Evolutionary conservation across 148 eudicot species (phyloP), one percentile per base, ranked within the genome.

Genomic region (Camellia sinensis): DNA sequence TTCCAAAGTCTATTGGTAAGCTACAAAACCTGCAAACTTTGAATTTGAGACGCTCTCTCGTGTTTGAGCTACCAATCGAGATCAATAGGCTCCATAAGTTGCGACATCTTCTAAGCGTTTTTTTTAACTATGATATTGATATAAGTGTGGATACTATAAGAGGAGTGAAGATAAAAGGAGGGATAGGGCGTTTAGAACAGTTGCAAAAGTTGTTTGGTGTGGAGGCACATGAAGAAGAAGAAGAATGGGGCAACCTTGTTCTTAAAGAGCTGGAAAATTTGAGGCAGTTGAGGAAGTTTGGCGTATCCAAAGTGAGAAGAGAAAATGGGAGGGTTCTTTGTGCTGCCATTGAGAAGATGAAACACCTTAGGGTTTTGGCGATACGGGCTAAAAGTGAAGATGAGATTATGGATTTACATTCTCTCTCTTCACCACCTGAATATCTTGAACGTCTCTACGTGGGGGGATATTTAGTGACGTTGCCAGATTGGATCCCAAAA

Each of bases 1-100:
- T 75, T 75, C 78, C 78, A 2, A 75, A 61, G 78, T 75, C 78
- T 5, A 75, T 75, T 18, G 78, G 78, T 5, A 60, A 75, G 45
- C 54, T 61, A 13, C 68, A 75, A 2, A 61, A 59, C 40, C 9
- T 61, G 3, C 67, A 75, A 43, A 75, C 78, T 18, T 60, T 75
- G 53, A 48, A 75, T 13, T 46, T 75, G 17, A 44, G 0, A 9
- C 0, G 0, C 6, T 41, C 68, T 0, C 18, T 44, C 0, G 68
- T 75, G 67, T 0, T 0, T 4, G n/a, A 43, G 18, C 67, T 75
- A 60, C 78, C 66, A 7, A 18, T 4, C 15, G 67, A 48, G 78
- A 75, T 75, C 37, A 12, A 10, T 5, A 44, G 52, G 66, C 78
- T 75, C 17, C 11, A 1, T 11, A 61, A 63, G 66, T 63, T 75